Conservation (phyloP, 2,329 filamentous ascomycete genomes). For the Hypoxylon sp. region DNA sequence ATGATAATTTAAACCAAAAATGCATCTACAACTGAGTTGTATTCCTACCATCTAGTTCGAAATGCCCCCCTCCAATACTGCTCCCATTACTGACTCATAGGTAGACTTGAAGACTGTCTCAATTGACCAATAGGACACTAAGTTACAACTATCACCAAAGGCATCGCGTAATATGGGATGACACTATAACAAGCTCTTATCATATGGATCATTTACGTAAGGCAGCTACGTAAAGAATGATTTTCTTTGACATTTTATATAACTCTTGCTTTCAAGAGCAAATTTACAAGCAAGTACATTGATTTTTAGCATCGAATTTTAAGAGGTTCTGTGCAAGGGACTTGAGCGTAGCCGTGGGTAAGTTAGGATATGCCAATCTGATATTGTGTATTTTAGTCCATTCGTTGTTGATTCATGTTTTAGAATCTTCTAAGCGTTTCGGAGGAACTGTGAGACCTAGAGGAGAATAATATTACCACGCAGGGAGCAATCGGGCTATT, state of each 20-base stretch:
- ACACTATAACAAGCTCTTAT: constrained; percentile 17
- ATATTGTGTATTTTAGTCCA: too few relatives aligned
- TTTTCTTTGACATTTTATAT: not conserved
- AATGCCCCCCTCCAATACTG: not conserved
- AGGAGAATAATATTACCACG: too few relatives aligned
- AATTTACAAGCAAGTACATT: not conserved
- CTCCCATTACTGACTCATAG: not conserved
- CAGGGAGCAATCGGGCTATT: too few relatives aligned
- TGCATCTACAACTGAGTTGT: constrained; percentile 8
- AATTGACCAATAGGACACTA: constrained; percentile 18
- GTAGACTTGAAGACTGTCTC: not conserved
- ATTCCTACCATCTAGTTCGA: not conserved
- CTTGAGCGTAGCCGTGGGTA: too few relatives aligned
- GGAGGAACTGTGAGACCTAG: too few relatives aligned
- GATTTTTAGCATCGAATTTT: too few relatives aligned
- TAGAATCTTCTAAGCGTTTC: too few relatives aligned
- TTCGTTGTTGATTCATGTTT: too few relatives aligned
- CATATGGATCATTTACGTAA: constrained; percentile 1
- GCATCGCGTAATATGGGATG: constrained; percentile 25
- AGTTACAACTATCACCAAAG: constrained; percentile 19
- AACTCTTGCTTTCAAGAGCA: not conserved
- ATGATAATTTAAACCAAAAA: not conserved
- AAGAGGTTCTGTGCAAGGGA: too few relatives aligned
- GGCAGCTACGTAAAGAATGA: not conserved
- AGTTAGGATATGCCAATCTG: too few relatives aligned